phyloP scores from a whole-genome alignment of 179 eudicot species.

The Heliamphora pulchella region DNA sequence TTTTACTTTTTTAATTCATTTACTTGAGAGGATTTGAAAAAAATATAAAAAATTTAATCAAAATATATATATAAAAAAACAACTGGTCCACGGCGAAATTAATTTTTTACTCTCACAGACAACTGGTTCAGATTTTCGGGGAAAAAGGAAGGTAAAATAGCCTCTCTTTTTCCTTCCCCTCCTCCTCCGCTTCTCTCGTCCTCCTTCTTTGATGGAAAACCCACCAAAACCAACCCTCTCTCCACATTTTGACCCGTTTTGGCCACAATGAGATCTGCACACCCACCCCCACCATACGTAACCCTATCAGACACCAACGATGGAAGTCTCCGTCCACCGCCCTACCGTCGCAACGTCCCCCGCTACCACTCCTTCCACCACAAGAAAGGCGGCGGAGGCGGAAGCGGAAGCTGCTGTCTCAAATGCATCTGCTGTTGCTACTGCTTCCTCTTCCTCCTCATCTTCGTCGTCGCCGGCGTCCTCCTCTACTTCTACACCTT shows the following conservation, averaged over 20 bases:
- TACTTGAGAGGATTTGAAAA: too few relatives aligned
- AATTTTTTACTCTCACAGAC: too few relatives aligned
- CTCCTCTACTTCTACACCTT: conserved; percentile 26
- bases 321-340: conserved; percentile 23
- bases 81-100: too few relatives aligned
- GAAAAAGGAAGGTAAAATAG: conserved; percentile 16
- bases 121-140: not conserved
- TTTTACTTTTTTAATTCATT: too few relatives aligned
- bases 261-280: conserved; percentile 13
- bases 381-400: not conserved
- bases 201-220: conserved; percentile 9
- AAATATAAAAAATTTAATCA: too few relatives aligned
- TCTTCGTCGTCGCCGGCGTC: conserved; percentile 21
- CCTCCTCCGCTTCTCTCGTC: not conserved
- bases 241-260: not conserved
- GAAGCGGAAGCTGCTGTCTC: conserved; percentile 26
- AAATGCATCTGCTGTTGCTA: conserved; percentile 45
- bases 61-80: too few relatives aligned
- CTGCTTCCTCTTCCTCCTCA: conserved; percentile 31
- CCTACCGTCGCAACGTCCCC: conserved; percentile 29
- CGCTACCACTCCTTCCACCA: conserved; percentile 17
- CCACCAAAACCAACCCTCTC: not conserved
- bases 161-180: conserved; percentile 20
- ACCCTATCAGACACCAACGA: conserved; percentile 5
- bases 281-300: conserved; percentile 21